Evolutionary conservation across 192 early-diverging fungal species (phyloP).

Genomic region (Pilaira anomala): DNA sequence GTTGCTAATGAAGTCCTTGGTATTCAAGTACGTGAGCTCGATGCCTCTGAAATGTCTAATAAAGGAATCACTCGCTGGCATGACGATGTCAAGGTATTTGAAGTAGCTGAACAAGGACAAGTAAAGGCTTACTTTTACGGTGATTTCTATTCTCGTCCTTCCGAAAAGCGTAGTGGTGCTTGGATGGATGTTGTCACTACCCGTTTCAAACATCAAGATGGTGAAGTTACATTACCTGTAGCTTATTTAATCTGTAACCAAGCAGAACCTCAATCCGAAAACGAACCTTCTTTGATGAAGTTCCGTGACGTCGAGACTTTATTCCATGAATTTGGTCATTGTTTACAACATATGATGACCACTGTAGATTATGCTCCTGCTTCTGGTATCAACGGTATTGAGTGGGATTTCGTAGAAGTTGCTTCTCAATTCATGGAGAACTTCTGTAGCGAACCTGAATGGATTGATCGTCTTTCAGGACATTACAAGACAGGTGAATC

Average conservation of each 20-base stretch:
- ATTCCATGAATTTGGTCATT: slow-evolving; percentile 65
- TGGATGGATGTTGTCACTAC: slow-evolving; percentile 59
- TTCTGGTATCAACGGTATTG: slow-evolving; percentile 60
- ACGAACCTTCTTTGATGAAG: slow-evolving; percentile 52
- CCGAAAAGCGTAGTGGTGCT: slow-evolving; percentile 56
- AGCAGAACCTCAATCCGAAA: slow-evolving; percentile 38
- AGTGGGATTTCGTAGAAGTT: slow-evolving; percentile 63
- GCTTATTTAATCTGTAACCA: slow-evolving; percentile 63
- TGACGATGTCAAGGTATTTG: slow-evolving; percentile 55
- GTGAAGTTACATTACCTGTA: slow-evolving; percentile 45
- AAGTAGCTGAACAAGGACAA: slow-evolving; percentile 43
- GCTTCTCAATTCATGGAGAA: slow-evolving; percentile 68
- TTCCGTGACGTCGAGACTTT: slow-evolving; percentile 58
- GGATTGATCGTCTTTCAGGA: slow-evolving; percentile 44
- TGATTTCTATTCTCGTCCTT: slow-evolving; percentile 54
- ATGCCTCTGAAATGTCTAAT: slow-evolving; percentile 26
- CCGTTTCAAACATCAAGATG: slow-evolving; percentile 37
- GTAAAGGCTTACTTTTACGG: slow-evolving; percentile 59
- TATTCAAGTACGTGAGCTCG: slow-evolving; percentile 45
- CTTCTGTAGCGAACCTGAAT: slow-evolving; percentile 53
- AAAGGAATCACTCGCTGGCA: slow-evolving; percentile 49
- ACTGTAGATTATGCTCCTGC: slow-evolving; percentile 56
- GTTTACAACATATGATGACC: slow-evolving; percentile 59
- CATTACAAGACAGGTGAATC: slow-evolving; percentile 52
- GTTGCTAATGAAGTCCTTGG: slow-evolving; percentile 49